Evolutionary conservation across 768 basidiomycete species (phyloP), one percentile per base, ranked within the genome.

Genomic region (Leccinum ochraceum): DNA sequence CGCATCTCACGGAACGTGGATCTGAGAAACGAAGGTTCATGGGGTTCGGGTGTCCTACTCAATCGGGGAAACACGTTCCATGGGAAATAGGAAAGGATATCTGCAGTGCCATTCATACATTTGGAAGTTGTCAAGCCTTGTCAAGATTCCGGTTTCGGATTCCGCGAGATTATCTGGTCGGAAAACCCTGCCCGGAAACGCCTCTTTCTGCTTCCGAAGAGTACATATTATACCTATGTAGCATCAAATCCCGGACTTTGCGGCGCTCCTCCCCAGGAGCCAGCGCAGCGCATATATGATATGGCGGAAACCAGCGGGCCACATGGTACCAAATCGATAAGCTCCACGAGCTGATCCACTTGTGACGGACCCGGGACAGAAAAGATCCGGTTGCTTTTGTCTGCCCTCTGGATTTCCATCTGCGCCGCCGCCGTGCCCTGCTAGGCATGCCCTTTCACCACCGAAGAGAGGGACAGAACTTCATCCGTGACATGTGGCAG

Each of bases 191-290:
- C 4, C 60, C 58, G 56, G 60, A 64, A 66, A 61, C 28, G 48
- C 60, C 57, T 37, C 30, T 26, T 54, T 57, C 53, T 59, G 48
- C 57, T 55, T 28, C 59, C 48, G 57, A 57, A 56, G 48, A 46
- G 44, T 20, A 20, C 20, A 46, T n/a, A 44, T 32, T 34, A 34
- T 34, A 34, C 42, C 42, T 20, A 37, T 52, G 16, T 49, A 58
- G 54, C 50, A 62, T 60, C 61, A 55, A 49, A 63, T 64, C 64
- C 69, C 69, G 71, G 71, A 66, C 71, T 72, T 71, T 71, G 65
- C 69, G 70, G 70, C 34, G 54, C 52, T 56, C 17, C 37, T 44
- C 44, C 53, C n/a, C 44, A 20, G 46, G 30, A 46, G 37, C 30
- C 26, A 37, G 26, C 46, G 44, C 44, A 46, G 20, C 44, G 44